Evolutionary conservation across 371 early-diverging fungal species (phyloP).

Genomic region (Saksenaea vasiformis): DNA sequence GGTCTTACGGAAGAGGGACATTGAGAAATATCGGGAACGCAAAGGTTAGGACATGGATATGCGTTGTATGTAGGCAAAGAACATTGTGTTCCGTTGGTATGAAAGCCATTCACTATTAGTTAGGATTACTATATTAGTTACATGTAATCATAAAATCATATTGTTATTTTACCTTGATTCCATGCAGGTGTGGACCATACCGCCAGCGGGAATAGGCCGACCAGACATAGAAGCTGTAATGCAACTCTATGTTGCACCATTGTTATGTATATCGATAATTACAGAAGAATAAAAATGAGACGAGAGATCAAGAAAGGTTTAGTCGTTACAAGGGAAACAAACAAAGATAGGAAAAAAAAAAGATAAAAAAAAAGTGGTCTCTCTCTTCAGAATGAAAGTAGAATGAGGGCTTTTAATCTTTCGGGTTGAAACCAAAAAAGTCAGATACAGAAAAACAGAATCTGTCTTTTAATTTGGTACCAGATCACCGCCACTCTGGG

Average conservation of each 20-base stretch:
- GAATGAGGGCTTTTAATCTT: neutral
- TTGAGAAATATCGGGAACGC: conserved; percentile 27
- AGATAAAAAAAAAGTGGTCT: neutral
- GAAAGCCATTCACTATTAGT: conserved; percentile 39
- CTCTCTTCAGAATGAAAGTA: neutral
- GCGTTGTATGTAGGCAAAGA: conserved; percentile 28
- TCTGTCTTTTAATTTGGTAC: neutral
- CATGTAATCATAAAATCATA: neutral
- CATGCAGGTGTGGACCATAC: neutral
- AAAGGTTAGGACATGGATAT: conserved; percentile 41
- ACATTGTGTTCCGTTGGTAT: conserved; percentile 41
- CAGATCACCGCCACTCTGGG: neutral
- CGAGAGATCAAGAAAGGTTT: neutral
- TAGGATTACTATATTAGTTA: neutral
- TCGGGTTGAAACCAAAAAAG: conserved; percentile 4
- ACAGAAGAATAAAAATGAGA: neutral
- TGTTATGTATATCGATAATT: neutral
- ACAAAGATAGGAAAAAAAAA: neutral
- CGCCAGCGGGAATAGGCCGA: conserved; percentile 2
- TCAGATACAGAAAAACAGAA: conserved; percentile 4
- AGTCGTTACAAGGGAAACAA: neutral
- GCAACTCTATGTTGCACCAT: neutral
- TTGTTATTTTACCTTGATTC: neutral
- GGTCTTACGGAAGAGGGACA: conserved; percentile 32
- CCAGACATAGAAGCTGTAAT: neutral